Evolutionary conservation across 2,329 filamentous ascomycete genomes (phyloP), one percentile per base, ranked within the genome.

Genomic region (Aureobasidium sp.): DNA sequence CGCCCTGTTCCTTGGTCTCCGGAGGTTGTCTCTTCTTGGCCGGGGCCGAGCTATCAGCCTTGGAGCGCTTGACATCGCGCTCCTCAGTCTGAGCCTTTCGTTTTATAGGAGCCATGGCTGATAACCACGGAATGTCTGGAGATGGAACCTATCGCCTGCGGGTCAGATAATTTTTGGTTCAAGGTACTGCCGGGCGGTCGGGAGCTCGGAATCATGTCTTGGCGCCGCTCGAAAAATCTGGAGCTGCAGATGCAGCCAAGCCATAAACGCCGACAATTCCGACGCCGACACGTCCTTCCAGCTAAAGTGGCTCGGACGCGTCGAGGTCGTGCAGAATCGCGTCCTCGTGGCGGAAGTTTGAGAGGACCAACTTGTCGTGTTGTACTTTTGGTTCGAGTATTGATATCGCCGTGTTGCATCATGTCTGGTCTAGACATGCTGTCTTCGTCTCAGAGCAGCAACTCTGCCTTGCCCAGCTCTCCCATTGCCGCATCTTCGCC

Each of bases 21-120:
- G 59, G 29, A 15, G 42, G 23, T 39, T 57, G 29, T 63, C 58
- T 44, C 42, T 68, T 68, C n/a, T 60, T 62, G 36, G 26, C 26
- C 26, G 57, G 47, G 1, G 26, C 23, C 55, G 36, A 64, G 23
- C 66, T 65, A 46, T 76, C 65, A 41, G 66, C 51, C 62, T 70
- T 72, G 42, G 66, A 67, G 62, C 72, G 72, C 64, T 75, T 75
- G 46, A 66, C 69, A 8, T 72, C 70, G 56, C 72, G 68, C 57
- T 74, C 72, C 27, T 73, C 70, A 10, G 70, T 68, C 42, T 70
- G 76, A 62, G 78, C 78, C 66, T 78, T 79, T 62, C 78, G 70
- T 70, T 80, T 80, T 15, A 75, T 68, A 32, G 76, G 72, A 64
- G 75, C 76, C 78, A 80, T 80, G 64, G 41, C 51, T 50, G 32